Percentiles rank a stretch among this genome's conserved stretches.
Conservation (phyloP, 116 monocot species). For the Thalassia testudinum region DNA sequence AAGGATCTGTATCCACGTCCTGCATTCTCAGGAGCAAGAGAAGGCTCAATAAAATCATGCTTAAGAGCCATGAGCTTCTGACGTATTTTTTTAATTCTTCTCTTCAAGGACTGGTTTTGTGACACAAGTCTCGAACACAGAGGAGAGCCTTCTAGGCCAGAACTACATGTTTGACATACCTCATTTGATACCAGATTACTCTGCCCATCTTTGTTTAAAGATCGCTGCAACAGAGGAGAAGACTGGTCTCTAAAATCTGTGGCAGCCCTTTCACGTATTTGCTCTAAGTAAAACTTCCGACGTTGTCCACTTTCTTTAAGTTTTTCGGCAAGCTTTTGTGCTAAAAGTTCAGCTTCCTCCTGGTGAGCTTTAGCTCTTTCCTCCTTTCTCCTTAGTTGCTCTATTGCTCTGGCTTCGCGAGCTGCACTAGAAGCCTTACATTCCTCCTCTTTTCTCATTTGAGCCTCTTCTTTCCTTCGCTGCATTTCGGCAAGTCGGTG, state of each 20-base stretch:
- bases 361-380: constrained; percentile 81
- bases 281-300: constrained; percentile 85
- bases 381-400: constrained; percentile 82
- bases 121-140: constrained; percentile 11
- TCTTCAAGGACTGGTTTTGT: constrained; percentile 50
- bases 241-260: constrained; percentile 90
- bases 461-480: constrained; percentile 89
- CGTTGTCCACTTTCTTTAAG: constrained; percentile 96
- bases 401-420: constrained; percentile 77
- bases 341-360: constrained; percentile 92
- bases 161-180: constrained; percentile 6
- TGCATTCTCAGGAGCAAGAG: constrained; percentile 37
- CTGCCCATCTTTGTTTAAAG: constrained; percentile 52
- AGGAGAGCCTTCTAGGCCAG: constrained; percentile 21
- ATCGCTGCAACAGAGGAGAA: constrained; percentile 67
- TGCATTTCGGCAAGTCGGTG: constrained; percentile 88
- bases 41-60: constrained; percentile 62
- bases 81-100: constrained; percentile 83
- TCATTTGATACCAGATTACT: constrained; percentile 36
- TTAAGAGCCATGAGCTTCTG: constrained; percentile 95
- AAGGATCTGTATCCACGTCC: constrained; percentile 43
- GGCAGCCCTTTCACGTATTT: constrained; percentile 94
- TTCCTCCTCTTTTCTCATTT: constrained; percentile 89
- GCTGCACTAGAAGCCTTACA: constrained; percentile 94
- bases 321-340: constrained; percentile 82